These are phyloP conservation scores for Hymenoscyphus fructigenus DNA, from an alignment of 2,329 filamentous ascomycete genomes.

Conservation along the genomic window DNA sequence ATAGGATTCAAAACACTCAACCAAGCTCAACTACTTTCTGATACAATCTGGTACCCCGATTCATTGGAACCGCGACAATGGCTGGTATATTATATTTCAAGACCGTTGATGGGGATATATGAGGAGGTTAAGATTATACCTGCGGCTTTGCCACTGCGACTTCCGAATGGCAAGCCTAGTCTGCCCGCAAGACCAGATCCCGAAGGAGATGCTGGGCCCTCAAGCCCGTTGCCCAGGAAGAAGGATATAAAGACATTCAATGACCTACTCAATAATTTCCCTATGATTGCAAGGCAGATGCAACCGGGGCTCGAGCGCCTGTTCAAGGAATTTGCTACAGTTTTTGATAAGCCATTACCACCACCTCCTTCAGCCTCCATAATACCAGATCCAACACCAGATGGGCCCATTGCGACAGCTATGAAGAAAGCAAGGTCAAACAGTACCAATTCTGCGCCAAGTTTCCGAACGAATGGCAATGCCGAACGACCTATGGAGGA, in stretches of 20 bases:
- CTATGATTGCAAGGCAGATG: slow-evolving; percentile 96
- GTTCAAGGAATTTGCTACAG: slow-evolving; percentile 83
- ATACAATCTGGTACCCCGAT: slow-evolving; percentile 85
- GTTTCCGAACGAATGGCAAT: slow-evolving; percentile 39
- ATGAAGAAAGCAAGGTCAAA: slow-evolving; percentile 56
- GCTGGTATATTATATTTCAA: slow-evolving; percentile 95
- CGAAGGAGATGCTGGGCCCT: slow-evolving; percentile 22
- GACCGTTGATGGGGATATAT: slow-evolving; percentile 79
- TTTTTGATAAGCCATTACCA: slow-evolving; percentile 81
- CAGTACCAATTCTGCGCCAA: slow-evolving; percentile 40
- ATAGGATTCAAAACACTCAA: slow-evolving; percentile 87
- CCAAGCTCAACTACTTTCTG: slow-evolving; percentile 82
- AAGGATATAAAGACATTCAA: slow-evolving; percentile 91
- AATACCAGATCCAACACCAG: slow-evolving; percentile 58
- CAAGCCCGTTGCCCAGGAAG: slow-evolving; percentile 59
- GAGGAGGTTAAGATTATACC: slow-evolving; percentile 72
- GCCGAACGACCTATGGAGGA: slow-evolving; percentile 46
- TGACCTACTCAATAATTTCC: slow-evolving; percentile 86
- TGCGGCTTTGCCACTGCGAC: slow-evolving; percentile 56
- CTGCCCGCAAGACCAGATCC: slow-evolving; percentile 22
- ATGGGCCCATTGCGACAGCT: slow-evolving; percentile 55
- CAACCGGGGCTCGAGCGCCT: slow-evolving; percentile 85
- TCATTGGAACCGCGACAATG: slow-evolving; percentile 88
- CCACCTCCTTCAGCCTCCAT: slow-evolving; percentile 64
- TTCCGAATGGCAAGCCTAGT: slow-evolving; percentile 34